Evolutionary conservation across 257 asterid species (phyloP), one percentile per base, ranked within the genome.

Genomic region (Penstemon barbatus): DNA sequence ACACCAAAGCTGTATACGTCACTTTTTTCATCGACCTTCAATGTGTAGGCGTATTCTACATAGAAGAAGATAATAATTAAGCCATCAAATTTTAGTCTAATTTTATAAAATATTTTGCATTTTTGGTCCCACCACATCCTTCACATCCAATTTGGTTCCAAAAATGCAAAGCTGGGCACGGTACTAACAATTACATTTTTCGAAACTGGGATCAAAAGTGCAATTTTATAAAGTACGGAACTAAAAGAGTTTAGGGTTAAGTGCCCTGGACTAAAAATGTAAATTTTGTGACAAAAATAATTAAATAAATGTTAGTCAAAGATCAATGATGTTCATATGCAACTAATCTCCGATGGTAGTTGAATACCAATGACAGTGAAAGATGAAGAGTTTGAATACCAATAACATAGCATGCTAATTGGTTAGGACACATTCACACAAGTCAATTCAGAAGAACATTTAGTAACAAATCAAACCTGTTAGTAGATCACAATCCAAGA

Each of bases 1-100:
- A 93, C 99, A 2, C 97, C 99, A 4, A 88, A 93, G 66, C 97
- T 93, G 88, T 93, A 93, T 18, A 93, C 99, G 2, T 93, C 99
- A 46, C 99, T 93, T 84, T 93, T 93, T 91, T 93, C 97, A 40
- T 93, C 98, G 5, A 93, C 98, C 77, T 87, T 93, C 6, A 93
- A 94, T 0, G 97, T 93, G 92, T 93, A 93, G 0, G 98, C 98
- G 39, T 90, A 93, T 70, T 93, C 98, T 92, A 81, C 74, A 71
- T 18, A 65, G 36, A 41, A 50, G 5, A 54, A 15, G 7, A 43
- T 11, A 41, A 7, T 5, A 43, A 54, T 41, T 9, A 57, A 53
- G 48, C 5, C 19, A 65, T 42, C 49, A 8, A 25, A 25, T 25
- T 25, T 25, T 25, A 25, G 33, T 25, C 33, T 25, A 25, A 25